A percentile compares a stretch with the other conserved stretches of the same genome.
Evolutionary conservation across 179 eudicot genomes (phyloP).

Genomic region (Spinacia oleracea): DNA sequence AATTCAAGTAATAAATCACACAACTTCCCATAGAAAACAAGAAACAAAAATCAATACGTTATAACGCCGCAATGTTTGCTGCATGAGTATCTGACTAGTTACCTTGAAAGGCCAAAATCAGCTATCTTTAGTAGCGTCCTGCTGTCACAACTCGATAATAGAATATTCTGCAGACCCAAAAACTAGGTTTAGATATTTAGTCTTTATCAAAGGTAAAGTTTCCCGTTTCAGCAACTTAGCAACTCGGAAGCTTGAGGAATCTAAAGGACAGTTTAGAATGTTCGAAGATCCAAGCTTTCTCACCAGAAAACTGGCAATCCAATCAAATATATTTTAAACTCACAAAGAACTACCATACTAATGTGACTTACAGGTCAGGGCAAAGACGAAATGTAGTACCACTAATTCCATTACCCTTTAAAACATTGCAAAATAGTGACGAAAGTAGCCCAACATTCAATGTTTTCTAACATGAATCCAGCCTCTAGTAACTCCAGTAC

Average conservation of each 20-base stretch:
- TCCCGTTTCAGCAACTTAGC: background rate
- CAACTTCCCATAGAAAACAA: background rate
- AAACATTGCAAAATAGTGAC: background rate
- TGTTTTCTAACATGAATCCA: background rate
- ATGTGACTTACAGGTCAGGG: background rate
- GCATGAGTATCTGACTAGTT: background rate
- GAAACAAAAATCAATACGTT: background rate
- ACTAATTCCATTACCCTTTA: background rate
- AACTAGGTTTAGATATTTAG: background rate
- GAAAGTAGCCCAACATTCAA: background rate
- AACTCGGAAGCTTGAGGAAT: background rate
- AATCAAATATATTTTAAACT: background rate
- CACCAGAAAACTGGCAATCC: background rate
- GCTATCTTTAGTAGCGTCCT: constrained; percentile 49
- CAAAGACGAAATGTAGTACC: background rate
- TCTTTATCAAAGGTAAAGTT: background rate
- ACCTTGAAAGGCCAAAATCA: constrained; percentile 69
- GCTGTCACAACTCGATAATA: constrained; percentile 37
- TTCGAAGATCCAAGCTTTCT: background rate
- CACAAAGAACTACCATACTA: background rate
- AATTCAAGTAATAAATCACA: background rate
- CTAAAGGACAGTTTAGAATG: background rate
- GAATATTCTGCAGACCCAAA: constrained; percentile 40
- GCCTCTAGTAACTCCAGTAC: background rate
- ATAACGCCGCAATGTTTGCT: background rate